Evolutionary conservation across 1,284 basidiomycete genomes (phyloP), one percentile per base, ranked within the genome.

Genomic region (Marasmius oreades): DNA sequence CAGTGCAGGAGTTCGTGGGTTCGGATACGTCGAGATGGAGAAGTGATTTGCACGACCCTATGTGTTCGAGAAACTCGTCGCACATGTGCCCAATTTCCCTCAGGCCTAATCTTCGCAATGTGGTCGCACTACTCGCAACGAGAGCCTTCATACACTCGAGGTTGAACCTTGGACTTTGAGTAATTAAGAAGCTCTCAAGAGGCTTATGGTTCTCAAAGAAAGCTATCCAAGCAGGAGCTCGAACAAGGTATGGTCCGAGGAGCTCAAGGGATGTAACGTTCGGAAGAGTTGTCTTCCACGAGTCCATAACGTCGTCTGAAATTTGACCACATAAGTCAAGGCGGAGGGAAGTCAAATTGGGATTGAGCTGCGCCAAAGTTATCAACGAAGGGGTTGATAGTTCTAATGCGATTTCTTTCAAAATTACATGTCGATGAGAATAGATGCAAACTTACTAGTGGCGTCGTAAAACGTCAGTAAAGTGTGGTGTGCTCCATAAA

Each of bases 281-380:
- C 1, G 82, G 82, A 23, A 98, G 78, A 1, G 81, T 79, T 5
- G 70, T 77, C 11, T 78, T 77, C 82, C 92, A 94, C 0, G 79
- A 71, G 11, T 74, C 69, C 37, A 98, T 71, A 20, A 88, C 85
- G 0, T 78, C 70, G 59, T 91, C 84, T 62, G 90, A 81, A 58
- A 98, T 80, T 53, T 88, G 87, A 7, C 96, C 97, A 64, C 95
- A 98, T 63, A 88, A 87, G 64, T 95, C 90, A 18, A 99, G 83
- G 0, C 86, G 84, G 12, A 97, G 78, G 16, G 74, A 75, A 2
- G 84, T 81, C 26, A 98, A 77, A 63, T 89, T 90, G 2, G 93
- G 92, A 65, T 93, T 95, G 36, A 96, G 82, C 24, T 79, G 79
- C 0, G 85, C 82, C 12, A 97, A 78, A 0, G 88, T 82, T 39